These are phyloP conservation scores for Ophiocordyceps australis DNA, from an alignment of 2,329 filamentous ascomycete species.

Conservation along the genomic window DNA sequence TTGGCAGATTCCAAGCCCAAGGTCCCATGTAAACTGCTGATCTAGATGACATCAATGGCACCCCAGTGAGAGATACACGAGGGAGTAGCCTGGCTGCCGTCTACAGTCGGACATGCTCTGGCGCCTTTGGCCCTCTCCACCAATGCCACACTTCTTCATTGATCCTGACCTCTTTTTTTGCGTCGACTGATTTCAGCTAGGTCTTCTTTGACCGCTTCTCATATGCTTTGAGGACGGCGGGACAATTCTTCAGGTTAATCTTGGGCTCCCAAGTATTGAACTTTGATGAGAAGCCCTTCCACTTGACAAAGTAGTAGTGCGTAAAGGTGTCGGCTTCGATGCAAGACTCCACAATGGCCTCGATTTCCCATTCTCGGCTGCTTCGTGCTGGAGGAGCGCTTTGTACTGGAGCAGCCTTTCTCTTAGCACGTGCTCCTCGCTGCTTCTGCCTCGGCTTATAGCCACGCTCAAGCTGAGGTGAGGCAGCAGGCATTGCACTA, in stretches of 20 bases:
- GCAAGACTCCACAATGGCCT: conserved; percentile 22
- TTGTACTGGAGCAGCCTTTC: background rate
- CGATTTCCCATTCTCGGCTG: conserved; percentile 23
- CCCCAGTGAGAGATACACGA: too few species aligned
- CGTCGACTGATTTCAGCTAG: too few species aligned
- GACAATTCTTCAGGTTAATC: conserved; percentile 21
- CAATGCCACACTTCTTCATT: too few species aligned
- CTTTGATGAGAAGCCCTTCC: conserved; percentile 24
- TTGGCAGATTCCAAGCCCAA: too few species aligned
- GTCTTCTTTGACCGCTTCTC: conserved; percentile 8
- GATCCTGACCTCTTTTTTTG: too few species aligned
- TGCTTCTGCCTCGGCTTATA: conserved; percentile 4
- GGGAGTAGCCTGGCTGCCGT: too few species aligned
- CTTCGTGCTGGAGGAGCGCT: too few species aligned
- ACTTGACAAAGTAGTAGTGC: conserved; percentile 31
- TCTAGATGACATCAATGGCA: too few species aligned
- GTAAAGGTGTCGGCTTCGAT: conserved; percentile 18
- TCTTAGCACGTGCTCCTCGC: conserved; percentile 2
- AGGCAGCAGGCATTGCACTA: background rate
- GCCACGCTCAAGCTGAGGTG: too few species aligned
- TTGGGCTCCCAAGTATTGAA: conserved; percentile 37
- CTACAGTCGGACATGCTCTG: too few species aligned
- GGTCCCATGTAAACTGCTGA: too few species aligned
- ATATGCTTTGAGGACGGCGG: conserved; percentile 15
- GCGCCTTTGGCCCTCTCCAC: too few species aligned